Conservation (phyloP, 768 basidiomycete species). For the Rhodotorula graminis region DNA sequence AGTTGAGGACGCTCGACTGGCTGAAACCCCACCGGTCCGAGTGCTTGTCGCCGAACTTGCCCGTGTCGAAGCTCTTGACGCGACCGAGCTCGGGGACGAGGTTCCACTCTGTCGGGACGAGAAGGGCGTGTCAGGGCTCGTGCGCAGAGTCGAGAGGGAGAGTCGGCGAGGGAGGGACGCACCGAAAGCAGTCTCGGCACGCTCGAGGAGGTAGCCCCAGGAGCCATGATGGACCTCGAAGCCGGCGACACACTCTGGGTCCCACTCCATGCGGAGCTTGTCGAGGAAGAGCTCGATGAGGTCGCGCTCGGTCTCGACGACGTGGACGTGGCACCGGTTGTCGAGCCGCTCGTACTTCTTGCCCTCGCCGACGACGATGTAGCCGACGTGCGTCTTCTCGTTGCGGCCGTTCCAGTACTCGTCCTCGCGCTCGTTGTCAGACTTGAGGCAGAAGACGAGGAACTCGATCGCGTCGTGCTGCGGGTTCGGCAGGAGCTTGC, state of each 20-base stretch:
- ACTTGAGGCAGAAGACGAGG: constrained; percentile 69
- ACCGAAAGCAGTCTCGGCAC: constrained; percentile 51
- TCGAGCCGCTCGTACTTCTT: constrained; percentile 20
- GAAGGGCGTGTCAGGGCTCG: not conserved
- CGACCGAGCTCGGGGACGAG: constrained; percentile 69
- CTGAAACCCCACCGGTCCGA: constrained; percentile 65
- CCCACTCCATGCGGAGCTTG: constrained; percentile 60
- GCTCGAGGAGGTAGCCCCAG: constrained; percentile 82
- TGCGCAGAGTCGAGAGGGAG: not conserved
- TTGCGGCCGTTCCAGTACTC: constrained; percentile 43
- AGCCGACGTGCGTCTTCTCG: constrained; percentile 51
- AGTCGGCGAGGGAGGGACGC: not conserved
- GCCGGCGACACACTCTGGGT: constrained; percentile 86
- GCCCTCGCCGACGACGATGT: constrained; percentile 54
- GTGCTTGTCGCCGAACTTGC: constrained; percentile 39
- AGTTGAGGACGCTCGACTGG: constrained; percentile 74
- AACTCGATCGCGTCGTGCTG: constrained; percentile 63
- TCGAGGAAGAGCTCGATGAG: constrained; percentile 73
- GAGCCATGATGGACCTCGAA: constrained; percentile 85
- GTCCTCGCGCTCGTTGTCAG: constrained; percentile 50
- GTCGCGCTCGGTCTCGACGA: constrained; percentile 67
- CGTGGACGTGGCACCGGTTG: constrained; percentile 49
- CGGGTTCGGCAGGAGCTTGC: constrained; percentile 59
- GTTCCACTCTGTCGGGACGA: constrained; percentile 57
- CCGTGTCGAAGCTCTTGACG: constrained; percentile 53